Evolutionary conservation across 2,329 filamentous ascomycete genomes (phyloP).

Genomic region (Eutypa lata): DNA sequence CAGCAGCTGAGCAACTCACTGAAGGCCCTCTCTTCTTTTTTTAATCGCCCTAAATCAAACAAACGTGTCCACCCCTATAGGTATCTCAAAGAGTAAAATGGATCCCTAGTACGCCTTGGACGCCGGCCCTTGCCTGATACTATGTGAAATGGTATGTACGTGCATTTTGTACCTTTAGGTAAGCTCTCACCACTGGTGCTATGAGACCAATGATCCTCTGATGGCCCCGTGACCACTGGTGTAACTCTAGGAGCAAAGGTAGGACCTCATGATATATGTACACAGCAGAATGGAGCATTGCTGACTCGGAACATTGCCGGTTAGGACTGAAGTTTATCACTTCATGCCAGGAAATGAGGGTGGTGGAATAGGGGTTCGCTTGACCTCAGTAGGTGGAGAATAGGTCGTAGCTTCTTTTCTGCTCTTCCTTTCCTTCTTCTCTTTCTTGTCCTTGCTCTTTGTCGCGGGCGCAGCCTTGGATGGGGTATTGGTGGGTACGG

Average conservation of each 20-base stretch:
- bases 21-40: background rate
- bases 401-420: slow-evolving; percentile 3
- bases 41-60: background rate
- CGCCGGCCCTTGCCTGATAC: background rate
- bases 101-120: background rate
- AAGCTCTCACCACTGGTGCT: background rate
- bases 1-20: background rate
- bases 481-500: slow-evolving; percentile 20
- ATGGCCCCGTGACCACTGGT: background rate
- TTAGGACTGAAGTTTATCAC: too few relatives aligned
- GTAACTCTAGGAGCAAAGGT: too few relatives aligned
- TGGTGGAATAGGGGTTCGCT: slow-evolving; percentile 23
- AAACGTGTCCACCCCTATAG: background rate
- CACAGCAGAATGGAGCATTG: background rate
- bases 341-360: slow-evolving; percentile 23
- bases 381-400: slow-evolving; percentile 3
- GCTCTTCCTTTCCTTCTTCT: slow-evolving; percentile 11
- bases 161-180: background rate
- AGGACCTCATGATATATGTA: background rate
- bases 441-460: slow-evolving; percentile 23
- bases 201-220: background rate
- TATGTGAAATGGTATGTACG: background rate
- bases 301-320: too few relatives aligned
- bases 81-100: background rate
- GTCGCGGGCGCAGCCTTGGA: slow-evolving; percentile 18